Conservation (phyloP, 176 grass and related monocot species). For the Hsuehochloa calcarea region DNA sequence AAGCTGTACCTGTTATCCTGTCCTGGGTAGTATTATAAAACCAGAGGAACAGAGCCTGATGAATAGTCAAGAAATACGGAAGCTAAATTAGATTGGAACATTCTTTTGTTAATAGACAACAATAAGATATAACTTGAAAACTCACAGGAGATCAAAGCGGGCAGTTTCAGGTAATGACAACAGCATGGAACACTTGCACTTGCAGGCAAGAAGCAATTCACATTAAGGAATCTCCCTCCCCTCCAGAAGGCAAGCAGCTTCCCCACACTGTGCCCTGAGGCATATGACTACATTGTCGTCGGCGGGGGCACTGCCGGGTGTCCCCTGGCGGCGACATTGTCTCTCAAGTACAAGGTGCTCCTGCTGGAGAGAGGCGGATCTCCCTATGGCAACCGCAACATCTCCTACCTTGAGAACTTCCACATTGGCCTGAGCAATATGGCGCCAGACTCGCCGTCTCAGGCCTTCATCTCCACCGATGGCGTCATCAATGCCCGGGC, state of each 20-base stretch:
- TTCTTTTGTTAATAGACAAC: not conserved
- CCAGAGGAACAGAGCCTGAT: constrained; percentile 24
- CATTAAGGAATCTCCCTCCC: constrained; percentile 24
- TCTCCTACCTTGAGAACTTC: constrained; percentile 76
- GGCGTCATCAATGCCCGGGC: constrained; percentile 83
- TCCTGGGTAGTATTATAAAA: constrained; percentile 5
- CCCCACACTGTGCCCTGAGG: not conserved
- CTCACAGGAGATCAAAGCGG: not conserved
- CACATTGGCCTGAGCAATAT: constrained; percentile 61
- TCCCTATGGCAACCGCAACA: constrained; percentile 75
- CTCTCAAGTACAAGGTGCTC: constrained; percentile 56
- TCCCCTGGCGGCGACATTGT: constrained; percentile 76
- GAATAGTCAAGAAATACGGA: not conserved
- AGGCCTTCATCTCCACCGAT: constrained; percentile 77
- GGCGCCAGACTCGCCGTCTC: constrained; percentile 57
- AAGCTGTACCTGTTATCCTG: not conserved
- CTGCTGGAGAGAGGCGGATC: constrained; percentile 69
- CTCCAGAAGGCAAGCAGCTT: constrained; percentile 69
- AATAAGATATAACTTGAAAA: not conserved
- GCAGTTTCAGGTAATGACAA: constrained; percentile 3
- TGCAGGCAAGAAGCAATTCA: constrained; percentile 48
- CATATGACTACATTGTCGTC: constrained; percentile 73
- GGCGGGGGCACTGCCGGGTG: constrained; percentile 74
- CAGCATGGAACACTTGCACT: not conserved
- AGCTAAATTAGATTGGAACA: constrained; percentile 6